Evolutionary conservation across 140 eudicot genomes (phyloP).

Genomic region (Erigeron philadelphicus): DNA sequence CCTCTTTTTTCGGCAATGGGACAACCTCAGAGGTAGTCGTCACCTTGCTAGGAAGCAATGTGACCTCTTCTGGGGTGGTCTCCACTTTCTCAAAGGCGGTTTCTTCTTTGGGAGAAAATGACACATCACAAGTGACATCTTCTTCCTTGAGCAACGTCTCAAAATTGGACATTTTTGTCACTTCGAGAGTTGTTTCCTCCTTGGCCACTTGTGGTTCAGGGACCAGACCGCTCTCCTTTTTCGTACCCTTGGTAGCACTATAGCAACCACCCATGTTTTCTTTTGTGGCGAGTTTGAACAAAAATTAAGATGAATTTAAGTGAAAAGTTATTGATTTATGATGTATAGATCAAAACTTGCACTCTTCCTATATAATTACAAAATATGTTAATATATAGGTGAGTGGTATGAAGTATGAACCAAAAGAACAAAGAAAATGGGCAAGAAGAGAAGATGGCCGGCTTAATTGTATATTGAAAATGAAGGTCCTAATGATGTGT

Average conservation of each 20-base stretch:
- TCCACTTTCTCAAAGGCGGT: neutral
- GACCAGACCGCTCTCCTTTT: conserved; percentile 14
- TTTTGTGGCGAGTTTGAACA: neutral
- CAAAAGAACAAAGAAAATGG: conserved; percentile 25
- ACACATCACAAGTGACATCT: neutral
- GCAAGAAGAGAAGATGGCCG: conserved; percentile 19
- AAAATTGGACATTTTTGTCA: too few species aligned
- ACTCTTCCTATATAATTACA: conserved; percentile 23
- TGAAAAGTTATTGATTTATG: conserved; percentile 12
- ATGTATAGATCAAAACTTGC: neutral
- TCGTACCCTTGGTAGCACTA: conserved; percentile 29
- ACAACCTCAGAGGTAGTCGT: neutral
- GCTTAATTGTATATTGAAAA: conserved; percentile 18
- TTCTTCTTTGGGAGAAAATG: neutral
- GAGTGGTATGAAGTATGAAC: conserved; percentile 23
- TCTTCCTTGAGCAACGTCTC: too few species aligned
- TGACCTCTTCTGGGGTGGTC: neutral
- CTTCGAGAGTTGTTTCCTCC: too few species aligned
- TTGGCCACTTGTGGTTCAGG: conserved; percentile 23
- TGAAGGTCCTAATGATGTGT: conserved; percentile 18
- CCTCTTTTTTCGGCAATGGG: neutral
- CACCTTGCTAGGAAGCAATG: neutral
- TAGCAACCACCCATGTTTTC: conserved; percentile 42
- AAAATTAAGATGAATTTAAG: neutral
- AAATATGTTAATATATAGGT: conserved; percentile 2